Evolutionary conservation across 352 stramenopile species (phyloP).

Genomic region (Pythium sp.): DNA sequence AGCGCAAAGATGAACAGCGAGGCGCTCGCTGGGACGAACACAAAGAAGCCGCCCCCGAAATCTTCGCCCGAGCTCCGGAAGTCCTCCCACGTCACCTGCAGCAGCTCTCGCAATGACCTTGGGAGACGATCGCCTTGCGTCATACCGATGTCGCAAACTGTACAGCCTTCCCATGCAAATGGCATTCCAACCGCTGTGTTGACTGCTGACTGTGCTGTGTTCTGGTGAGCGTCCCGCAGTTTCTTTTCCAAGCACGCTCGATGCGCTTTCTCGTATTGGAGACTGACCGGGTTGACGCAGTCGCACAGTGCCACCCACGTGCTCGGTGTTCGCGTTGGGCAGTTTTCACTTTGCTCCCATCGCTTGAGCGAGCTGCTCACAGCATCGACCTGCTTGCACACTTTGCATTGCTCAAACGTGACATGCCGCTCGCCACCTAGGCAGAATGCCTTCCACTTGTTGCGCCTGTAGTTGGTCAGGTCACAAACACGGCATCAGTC

Average conservation of each 20-base stretch:
- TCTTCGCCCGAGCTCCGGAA: conserved; percentile 26
- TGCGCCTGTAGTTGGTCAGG: conserved; percentile 3
- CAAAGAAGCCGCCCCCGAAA: conserved; percentile 43
- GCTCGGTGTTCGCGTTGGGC: conserved; percentile 24
- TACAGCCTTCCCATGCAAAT: conserved; percentile 5
- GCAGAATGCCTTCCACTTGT: conserved; percentile 33
- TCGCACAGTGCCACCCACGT: conserved; percentile 47
- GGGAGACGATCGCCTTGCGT: conserved; percentile 21
- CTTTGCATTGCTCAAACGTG: conserved; percentile 32
- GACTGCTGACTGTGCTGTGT: too few relatives aligned
- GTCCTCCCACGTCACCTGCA: conserved; percentile 30
- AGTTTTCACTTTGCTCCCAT: conserved; percentile 34
- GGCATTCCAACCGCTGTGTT: background rate
- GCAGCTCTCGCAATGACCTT: conserved; percentile 26
- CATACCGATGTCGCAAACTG: conserved; percentile 17
- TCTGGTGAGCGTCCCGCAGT: background rate
- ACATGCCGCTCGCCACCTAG: conserved; percentile 23
- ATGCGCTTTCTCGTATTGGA: conserved; percentile 25
- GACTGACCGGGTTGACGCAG: conserved; percentile 32
- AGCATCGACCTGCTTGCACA: conserved; percentile 34
- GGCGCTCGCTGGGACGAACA: conserved; percentile 36
- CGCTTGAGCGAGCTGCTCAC: conserved; percentile 19
- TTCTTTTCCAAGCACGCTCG: conserved; percentile 31
- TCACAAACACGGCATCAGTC: background rate
- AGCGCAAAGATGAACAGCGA: conserved; percentile 30